Base-by-base conservation (phyloP, 768 basidiomycete genomes). In the Leccinum obscurum region DNA sequence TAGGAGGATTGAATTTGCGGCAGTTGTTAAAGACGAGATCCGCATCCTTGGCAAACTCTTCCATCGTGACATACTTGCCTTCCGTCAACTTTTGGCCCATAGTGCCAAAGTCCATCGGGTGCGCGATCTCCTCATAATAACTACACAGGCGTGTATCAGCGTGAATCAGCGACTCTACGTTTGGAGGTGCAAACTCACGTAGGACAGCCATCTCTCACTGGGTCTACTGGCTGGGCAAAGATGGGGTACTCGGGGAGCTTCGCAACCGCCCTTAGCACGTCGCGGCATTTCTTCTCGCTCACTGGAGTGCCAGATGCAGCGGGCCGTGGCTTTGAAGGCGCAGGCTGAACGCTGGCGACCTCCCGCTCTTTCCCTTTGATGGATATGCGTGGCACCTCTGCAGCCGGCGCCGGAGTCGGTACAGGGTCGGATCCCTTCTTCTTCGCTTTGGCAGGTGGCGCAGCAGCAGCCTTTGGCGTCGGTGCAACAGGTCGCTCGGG, bases 21-120 rank as follows among this genome's bases (percentile, higher is more conserved):
- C 95, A 98, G 68, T 99, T 99, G 70, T 74, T 80, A 70, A 97
- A 89, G 52, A 97, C 84, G 5, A 95, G 84, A 56, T 91, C 87
- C 55, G 92, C 77, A 66, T 98, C 95, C 62, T 81, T 81, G 58
- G 81, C 85, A 62, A 98, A 89, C 0, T 87, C 85, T 55, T 90
- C 93, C 88, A 95, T 92, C 2, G 84, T 88, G 13, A 76, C 64
- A 71, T 98, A 99, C 67, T 83, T 78, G 53, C 81, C 83, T 55
- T 83, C 77, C 41, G 81, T 79, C 61, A 97, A 77, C 68, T 91
- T 93, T 41, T 79, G 76, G 14, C 73, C 72, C 65, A 97, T 90
- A 2, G 95, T 96, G 9, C 85, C 85, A 55, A 98, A 87, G 75
- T 98, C 95, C 96, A 98, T 98, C 6, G 96, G 96, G 64, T 90